Conservation (phyloP, 306 rosid species). For the Gynostemma pentaphyllum region DNA sequence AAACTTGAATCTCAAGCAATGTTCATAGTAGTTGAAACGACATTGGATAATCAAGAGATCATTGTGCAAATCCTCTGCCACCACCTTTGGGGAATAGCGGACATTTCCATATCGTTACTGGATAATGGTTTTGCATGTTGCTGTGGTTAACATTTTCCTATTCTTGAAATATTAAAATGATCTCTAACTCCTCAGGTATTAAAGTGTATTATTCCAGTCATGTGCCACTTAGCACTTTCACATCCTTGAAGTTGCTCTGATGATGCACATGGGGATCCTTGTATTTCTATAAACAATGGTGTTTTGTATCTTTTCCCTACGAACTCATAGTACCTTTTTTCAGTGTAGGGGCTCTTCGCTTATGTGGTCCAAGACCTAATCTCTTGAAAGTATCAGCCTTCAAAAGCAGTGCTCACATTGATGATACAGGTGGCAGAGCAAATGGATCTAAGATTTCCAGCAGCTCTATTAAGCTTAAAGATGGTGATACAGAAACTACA, state of each 20-base stretch:
- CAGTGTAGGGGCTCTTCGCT: slow-evolving; percentile 75
- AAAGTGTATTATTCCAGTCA: not conserved
- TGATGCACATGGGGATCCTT: not conserved
- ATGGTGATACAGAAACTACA: slow-evolving; percentile 40
- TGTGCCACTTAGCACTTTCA: not conserved
- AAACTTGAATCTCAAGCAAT: not conserved
- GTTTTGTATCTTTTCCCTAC: not conserved
- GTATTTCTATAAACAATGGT: not conserved
- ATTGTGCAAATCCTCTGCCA: not conserved
- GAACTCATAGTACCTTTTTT: slow-evolving; percentile 33
- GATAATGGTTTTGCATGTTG: not conserved
- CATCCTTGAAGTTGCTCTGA: not conserved
- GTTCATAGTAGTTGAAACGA: not conserved
- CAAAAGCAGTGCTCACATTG: slow-evolving; percentile 58
- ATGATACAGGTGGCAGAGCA: slow-evolving; percentile 39
- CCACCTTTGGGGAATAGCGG: not conserved
- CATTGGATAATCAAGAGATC: not conserved
- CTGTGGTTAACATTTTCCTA: not conserved
- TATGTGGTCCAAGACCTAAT: slow-evolving; percentile 36
- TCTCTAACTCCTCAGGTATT: not conserved
- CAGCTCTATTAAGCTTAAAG: slow-evolving; percentile 53
- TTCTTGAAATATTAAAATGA: not conserved
- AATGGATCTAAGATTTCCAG: slow-evolving; percentile 47
- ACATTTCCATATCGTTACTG: not conserved
- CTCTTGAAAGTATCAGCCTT: slow-evolving; percentile 56